Base-by-base conservation (phyloP, 31 red algal genomes). In the Odonthalia washingtoniensis region DNA sequence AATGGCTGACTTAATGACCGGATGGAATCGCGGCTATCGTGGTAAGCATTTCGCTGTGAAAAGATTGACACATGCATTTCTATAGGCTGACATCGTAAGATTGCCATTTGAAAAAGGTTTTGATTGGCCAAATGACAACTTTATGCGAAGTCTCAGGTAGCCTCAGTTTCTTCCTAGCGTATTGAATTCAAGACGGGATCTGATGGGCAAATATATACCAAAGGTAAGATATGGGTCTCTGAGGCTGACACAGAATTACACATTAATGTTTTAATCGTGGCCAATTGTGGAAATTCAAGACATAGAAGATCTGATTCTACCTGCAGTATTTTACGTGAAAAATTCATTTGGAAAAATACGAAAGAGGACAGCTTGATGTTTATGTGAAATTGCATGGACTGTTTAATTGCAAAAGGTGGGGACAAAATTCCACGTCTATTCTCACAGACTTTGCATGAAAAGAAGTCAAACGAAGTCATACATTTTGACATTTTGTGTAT, bases 401-500 rank as follows among this genome's bases (percentile, higher is more conserved):
- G 60, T 35, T 18, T 70, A 12, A 16, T 26, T 5, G 45, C 80
- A 31, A 65, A 0, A 70, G 66, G 65, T 72, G 81, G 81, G 12
- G 4, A 53, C 1, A 43, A 66, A 31, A 49, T 85, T 6, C 66
- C 81, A 28, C 4, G 67, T 12, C 81, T 66, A 36, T 34, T 85
- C 17, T 3, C 36, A 1, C 84, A 77, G n/a, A 72, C 84, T 46
- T 27, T 85, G 16, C 67, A 70, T 27, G 35, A 6, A 37, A 44
- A 70, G 24, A 85, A 85, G 33, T 72, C 69, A 9, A 87, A 87
- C 49, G 84, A 77, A 36, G 2, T 87, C 16, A 18, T 77, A 9
- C 84, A 87, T 49, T 77, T 87, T 40, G 84, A 87, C 40, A 77
- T 49, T 36, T 31, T 87, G 2, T 77, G 65, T 31, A 38, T 87